phyloP scores from a whole-genome alignment of 768 basidiomycete genomes.

The Pleurotus salmoneostramineus region DNA sequence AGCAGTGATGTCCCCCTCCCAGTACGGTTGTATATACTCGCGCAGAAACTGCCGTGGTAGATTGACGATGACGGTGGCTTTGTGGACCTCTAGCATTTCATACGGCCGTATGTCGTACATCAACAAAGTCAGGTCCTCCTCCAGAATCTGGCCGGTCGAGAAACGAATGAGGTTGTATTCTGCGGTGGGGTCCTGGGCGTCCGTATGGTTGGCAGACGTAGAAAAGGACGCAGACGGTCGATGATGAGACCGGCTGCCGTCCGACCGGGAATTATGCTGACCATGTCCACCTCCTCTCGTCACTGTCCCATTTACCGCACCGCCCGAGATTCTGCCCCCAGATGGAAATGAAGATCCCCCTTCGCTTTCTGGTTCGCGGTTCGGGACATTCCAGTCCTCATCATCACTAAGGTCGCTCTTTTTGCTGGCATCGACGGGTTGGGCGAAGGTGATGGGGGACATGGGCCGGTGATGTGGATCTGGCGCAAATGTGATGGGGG shows the following conservation, averaged over 20 bases:
- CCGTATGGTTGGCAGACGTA: neutral
- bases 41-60: slow-evolving; percentile 32
- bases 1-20: slow-evolving; percentile 48
- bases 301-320: slow-evolving; percentile 26
- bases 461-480: slow-evolving; percentile 33
- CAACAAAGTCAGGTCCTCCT: slow-evolving; percentile 53
- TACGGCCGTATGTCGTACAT: slow-evolving; percentile 60
- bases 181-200: neutral
- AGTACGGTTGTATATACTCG: slow-evolving; percentile 54
- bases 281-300: slow-evolving; percentile 2
- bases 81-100: slow-evolving; percentile 72
- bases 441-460: slow-evolving; percentile 40
- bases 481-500: slow-evolving; percentile 69
- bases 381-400: neutral
- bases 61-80: slow-evolving; percentile 29
- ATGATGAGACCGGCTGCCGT: neutral
- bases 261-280: neutral
- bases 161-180: slow-evolving; percentile 45
- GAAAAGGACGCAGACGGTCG: neutral
- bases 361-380: neutral
- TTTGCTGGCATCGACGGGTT: slow-evolving; percentile 3
- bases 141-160: slow-evolving; percentile 65
- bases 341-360: neutral
- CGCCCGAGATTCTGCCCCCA: neutral
- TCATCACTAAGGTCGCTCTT: slow-evolving; percentile 5